A percentile compares a stretch with the other conserved stretches of the same genome.
phyloP scores from a whole-genome alignment of 2,329 filamentous ascomycete species.

The Botrytis pseudocinerea region DNA sequence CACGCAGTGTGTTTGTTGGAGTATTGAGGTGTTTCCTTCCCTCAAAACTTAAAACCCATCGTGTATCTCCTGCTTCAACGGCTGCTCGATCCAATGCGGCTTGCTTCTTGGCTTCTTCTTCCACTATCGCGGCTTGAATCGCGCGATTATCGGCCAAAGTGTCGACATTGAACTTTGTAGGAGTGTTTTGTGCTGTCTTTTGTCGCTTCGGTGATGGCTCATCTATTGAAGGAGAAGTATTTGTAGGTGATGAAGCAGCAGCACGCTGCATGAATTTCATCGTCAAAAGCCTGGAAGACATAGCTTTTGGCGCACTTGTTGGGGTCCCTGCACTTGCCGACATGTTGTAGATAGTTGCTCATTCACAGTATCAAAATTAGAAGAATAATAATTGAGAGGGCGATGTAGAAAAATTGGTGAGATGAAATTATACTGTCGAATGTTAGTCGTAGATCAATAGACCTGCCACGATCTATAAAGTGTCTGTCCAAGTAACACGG shows the following conservation, averaged over 20 bases:
- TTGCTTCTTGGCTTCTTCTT: constrained; percentile 66
- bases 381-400: background rate
- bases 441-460: background rate
- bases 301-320: constrained; percentile 57
- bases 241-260: constrained; percentile 58
- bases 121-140: constrained; percentile 63
- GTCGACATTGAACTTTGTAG: constrained; percentile 46
- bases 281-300: constrained; percentile 84
- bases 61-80: constrained; percentile 65
- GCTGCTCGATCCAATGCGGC: constrained; percentile 62
- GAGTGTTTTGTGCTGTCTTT: constrained; percentile 46
- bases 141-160: constrained; percentile 57
- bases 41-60: constrained; percentile 69
- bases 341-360: constrained; percentile 32
- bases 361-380: background rate
- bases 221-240: constrained; percentile 47
- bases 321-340: constrained; percentile 31
- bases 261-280: constrained; percentile 99
- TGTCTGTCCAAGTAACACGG: constrained; percentile 12
- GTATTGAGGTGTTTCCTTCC: constrained; percentile 40
- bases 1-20: constrained; percentile 46
- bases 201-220: constrained; percentile 63
- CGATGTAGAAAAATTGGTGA: background rate
- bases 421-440: background rate
- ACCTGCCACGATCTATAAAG: background rate